Conservation (phyloP, 306 rosid species). For the Fragaria iinumae region DNA sequence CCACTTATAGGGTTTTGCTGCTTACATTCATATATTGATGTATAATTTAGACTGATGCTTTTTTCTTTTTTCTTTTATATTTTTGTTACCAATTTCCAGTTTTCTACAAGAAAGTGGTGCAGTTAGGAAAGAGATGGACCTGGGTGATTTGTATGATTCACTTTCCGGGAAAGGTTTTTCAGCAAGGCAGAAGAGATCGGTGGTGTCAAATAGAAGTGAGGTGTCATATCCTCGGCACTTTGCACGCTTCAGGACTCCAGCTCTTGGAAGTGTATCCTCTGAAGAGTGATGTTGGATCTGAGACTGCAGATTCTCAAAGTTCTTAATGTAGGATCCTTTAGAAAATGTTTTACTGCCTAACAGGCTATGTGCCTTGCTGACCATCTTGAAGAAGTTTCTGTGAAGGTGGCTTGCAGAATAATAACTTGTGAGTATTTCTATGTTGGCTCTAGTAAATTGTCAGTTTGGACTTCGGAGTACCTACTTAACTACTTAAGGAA, state of each 20-base stretch:
- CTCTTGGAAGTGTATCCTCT: slow-evolving; percentile 43
- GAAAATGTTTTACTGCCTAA: not conserved
- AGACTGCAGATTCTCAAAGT: not conserved
- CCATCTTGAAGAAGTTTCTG: not conserved
- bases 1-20: not conserved
- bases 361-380: not conserved
- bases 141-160: slow-evolving; percentile 72
- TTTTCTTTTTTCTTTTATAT: not conserved
- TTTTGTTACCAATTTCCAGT: slow-evolving; percentile 42
- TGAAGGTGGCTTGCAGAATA: not conserved
- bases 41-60: slow-evolving; percentile 3
- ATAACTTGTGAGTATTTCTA: not conserved
- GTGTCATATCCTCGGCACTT: slow-evolving; percentile 41
- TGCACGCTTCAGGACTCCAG: slow-evolving; percentile 67
- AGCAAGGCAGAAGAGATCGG: slow-evolving; percentile 60
- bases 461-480: not conserved
- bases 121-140: slow-evolving; percentile 55
- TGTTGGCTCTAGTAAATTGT: not conserved
- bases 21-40: not conserved
- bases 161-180: slow-evolving; percentile 68
- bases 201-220: slow-evolving; percentile 39
- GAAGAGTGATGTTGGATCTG: not conserved
- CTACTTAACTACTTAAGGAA: no score
- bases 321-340: not conserved
- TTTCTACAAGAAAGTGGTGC: slow-evolving; percentile 43